phyloP scores from a whole-genome alignment of 2,329 filamentous ascomycete species.

The Pseudocercospora vitis region DNA sequence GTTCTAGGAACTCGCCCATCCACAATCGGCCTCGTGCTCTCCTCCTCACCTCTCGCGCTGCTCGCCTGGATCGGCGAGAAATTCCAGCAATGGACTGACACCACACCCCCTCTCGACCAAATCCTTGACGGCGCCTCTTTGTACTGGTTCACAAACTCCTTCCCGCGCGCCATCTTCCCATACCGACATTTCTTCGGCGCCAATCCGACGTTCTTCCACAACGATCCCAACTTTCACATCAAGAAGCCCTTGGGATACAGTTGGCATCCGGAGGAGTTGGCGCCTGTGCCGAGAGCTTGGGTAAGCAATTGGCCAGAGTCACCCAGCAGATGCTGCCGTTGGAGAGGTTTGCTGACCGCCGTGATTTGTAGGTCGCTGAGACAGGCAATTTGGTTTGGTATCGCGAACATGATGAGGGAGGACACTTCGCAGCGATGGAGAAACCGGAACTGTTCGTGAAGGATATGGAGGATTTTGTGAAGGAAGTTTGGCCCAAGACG shows the following conservation, averaged over 20 bases:
- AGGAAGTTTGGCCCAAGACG: slow-evolving; percentile 31
- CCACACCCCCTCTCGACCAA: slow-evolving; percentile 40
- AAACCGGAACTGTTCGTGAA: slow-evolving; percentile 33
- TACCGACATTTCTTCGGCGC: slow-evolving; percentile 45
- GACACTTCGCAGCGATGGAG: slow-evolving; percentile 44
- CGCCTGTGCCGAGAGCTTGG: slow-evolving; percentile 41
- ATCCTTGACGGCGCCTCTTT: slow-evolving; percentile 54
- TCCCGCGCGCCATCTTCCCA: slow-evolving; percentile 47
- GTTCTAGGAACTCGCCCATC: slow-evolving; percentile 55
- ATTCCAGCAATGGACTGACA: slow-evolving; percentile 55
- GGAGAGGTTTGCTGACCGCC: too few relatives aligned
- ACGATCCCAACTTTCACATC: slow-evolving; percentile 28
- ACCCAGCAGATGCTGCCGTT: too few relatives aligned
- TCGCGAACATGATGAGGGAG: slow-evolving; percentile 41
- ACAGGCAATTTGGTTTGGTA: slow-evolving; percentile 44
- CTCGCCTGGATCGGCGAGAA: slow-evolving; percentile 62
- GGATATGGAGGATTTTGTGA: slow-evolving; percentile 38
- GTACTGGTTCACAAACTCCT: slow-evolving; percentile 55
- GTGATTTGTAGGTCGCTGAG: too few relatives aligned
- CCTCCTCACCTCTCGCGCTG: slow-evolving; percentile 54
- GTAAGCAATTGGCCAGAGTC: too few relatives aligned
- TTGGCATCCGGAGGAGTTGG: slow-evolving; percentile 46
- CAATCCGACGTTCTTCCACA: slow-evolving; percentile 28
- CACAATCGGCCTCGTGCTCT: slow-evolving; percentile 57
- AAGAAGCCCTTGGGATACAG: slow-evolving; percentile 48